phyloP scores from a whole-genome alignment of 2,329 filamentous ascomycete species.

The Boeremia lycopersici region DNA sequence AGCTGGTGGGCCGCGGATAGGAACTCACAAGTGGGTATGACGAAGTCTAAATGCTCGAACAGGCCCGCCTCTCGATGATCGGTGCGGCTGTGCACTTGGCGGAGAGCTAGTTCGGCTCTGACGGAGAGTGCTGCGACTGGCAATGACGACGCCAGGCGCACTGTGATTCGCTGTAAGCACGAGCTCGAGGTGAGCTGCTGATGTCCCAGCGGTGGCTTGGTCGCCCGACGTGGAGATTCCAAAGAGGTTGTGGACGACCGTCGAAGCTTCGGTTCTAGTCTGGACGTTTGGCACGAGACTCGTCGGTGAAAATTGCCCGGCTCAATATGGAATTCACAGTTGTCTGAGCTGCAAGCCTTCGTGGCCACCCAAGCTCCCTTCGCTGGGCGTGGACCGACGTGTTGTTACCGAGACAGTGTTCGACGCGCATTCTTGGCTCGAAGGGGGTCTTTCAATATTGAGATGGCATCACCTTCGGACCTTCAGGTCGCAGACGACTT shows the following conservation, averaged over 20 bases:
- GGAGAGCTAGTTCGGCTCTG: conserved; percentile 10
- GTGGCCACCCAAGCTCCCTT: neutral
- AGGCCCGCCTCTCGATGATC: conserved; percentile 16
- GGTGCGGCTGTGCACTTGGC: conserved; percentile 20
- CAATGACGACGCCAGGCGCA: conserved; percentile 7
- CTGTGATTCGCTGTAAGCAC: conserved; percentile 10
- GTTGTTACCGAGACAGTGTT: neutral
- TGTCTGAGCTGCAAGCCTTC: neutral
- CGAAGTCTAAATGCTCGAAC: conserved; percentile 19
- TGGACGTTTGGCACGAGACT: conserved; percentile 3
- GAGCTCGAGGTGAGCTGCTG: conserved; percentile 10
- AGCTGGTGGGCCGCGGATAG: conserved; percentile 12
- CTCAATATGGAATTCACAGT: neutral
- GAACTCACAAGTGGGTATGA: conserved; percentile 17
- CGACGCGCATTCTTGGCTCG: neutral
- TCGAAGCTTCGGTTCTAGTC: conserved; percentile 3
- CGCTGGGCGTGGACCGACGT: neutral
- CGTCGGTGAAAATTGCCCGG: conserved; percentile 6
- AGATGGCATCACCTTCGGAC: neutral
- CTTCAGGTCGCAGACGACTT: neutral
- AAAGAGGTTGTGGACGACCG: conserved; percentile 3
- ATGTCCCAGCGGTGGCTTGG: conserved; percentile 14
- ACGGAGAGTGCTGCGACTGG: conserved; percentile 12
- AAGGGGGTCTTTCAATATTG: neutral
- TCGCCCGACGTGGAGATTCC: conserved; percentile 6